Base-by-base conservation (phyloP, 208 protist genomes). In the Histomonas meleagridis region DNA sequence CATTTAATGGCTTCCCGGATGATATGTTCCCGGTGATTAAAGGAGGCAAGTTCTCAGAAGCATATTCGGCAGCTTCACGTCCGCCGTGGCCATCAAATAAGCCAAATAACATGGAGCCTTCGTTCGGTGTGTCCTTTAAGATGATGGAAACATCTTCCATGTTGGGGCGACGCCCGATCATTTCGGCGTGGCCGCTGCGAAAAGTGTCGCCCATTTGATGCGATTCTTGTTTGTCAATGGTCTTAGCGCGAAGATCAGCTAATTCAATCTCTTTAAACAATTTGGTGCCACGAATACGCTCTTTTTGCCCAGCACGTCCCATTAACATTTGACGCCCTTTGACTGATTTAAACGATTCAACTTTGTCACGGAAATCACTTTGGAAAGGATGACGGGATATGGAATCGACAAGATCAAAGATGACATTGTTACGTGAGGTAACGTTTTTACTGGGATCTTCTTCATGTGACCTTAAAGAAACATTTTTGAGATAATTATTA, bases 11-110 rank as follows among this genome's bases (percentile, higher is more conserved):
- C 28, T 49, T 10, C 1, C 21, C 35, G 3, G 26, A 16, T 40
- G 62, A 69, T 14, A 91, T 35, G 9, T 53, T 16, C 1, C 69
- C 53, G 1, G 16, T 12, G 38, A 91, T 91, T 43, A 12, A 3
- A 16, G 46, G 48, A 28, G 49, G 86, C 5, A 91, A 32, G 1
- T 60, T 60, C 53, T 62, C 16, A 32, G n/a, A 48, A 9, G 55
- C 53, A 32, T 48, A 91, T 70, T 91, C 86, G n/a, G 86, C 49
- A 26, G 55, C 86, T 49, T 60, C 86, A 48, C 55, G 32, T 26
- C 86, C 86, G 21, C 86, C 86, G 48, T 91, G 86, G 53, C 86
- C 86, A 91, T 91, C 86, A 48, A 86, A 86, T n/a, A 86, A 32
- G 5, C 76, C 76, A 35, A 86, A 86, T 23, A 86, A 35, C 7